A percentile compares a stretch with the other conserved stretches of the same genome.
phyloP scores from a whole-genome alignment of 192 early-diverging fungal species.

The Entophlyctis luteolus region DNA sequence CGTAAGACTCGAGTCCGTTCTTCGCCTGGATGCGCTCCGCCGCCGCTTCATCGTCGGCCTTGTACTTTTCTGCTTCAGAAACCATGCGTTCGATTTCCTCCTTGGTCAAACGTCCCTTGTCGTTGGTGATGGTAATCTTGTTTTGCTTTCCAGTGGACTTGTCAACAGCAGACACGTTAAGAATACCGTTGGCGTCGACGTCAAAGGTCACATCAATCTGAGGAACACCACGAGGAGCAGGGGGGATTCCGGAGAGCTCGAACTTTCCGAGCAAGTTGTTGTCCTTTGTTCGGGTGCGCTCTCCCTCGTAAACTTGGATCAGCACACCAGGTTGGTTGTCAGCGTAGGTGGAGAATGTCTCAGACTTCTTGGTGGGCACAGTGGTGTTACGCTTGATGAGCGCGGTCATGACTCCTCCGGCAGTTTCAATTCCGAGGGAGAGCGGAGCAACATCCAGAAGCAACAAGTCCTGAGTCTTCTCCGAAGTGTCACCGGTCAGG shows the following conservation, averaged over 20 bases:
- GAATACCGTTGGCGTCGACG: constrained; percentile 95
- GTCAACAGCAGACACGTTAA: constrained; percentile 88
- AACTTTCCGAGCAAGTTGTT: constrained; percentile 99
- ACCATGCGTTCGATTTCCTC: constrained; percentile 99
- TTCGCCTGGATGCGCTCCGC: constrained; percentile 85
- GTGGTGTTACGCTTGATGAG: constrained; percentile 98
- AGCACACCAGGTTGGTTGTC: constrained; percentile 98
- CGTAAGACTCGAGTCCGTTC: constrained; percentile 95
- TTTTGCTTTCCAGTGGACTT: constrained; percentile 91
- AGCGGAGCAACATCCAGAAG: constrained; percentile 95
- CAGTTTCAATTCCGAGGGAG: constrained; percentile 97
- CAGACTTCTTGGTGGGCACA: constrained; percentile 96
- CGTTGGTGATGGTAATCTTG: constrained; percentile 99
- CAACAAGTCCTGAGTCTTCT: constrained; percentile 93
- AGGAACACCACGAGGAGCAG: constrained; percentile 93
- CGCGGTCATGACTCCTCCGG: constrained; percentile 97
- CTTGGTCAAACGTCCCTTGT: constrained; percentile 96
- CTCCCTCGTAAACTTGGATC: constrained; percentile 97
- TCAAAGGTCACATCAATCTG: constrained; percentile 97
- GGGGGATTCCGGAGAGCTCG: constrained; percentile 94
- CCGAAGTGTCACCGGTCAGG: constrained; percentile 91
- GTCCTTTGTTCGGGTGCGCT: constrained; percentile 95
- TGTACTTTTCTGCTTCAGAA: constrained; percentile 88
- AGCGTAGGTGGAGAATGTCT: constrained; percentile 96
- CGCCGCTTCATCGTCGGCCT: constrained; percentile 93